Evolutionary conservation across 345 rosid genomes (phyloP), one percentile per base, ranked within the genome.

Genomic region (Pseudoturritis turrita): DNA sequence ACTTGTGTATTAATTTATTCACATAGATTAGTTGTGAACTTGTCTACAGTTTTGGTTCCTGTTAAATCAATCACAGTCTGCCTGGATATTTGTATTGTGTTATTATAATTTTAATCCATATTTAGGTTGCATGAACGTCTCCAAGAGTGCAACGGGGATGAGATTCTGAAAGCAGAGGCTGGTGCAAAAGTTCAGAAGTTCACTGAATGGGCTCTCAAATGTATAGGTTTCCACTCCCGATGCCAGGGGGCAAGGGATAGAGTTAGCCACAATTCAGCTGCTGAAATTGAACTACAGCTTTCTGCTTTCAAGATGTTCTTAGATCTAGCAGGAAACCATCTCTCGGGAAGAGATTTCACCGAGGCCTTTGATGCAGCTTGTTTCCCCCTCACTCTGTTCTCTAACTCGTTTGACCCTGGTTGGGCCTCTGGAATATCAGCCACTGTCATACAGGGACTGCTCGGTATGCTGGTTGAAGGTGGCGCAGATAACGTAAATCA

Each of bases 361-460:
- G 98, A 94, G 86, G 98, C 97, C 15, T 90, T 90, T 67, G 98
- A 90, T 61, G 97, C 98, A n/a, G 98, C 98, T 41, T 93, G 98
- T 79, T 93, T 93, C 77, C 98, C 98, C 8, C 89, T 90, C 26
- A 93, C 98, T 68, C 82, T 92, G 68, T 92, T 92, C 50, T 92
- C 98, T 44, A 87, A 85, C 75, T 88, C 97, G 39, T 90, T 94
- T 78, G 95, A 90, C 78, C 91, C 91, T 74, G 98, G 91, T 55
- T 90, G 98, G 98, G 90, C 96, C 36, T 90, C 96, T 77, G 97
- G 98, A 51, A 81, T 88, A 73, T 87, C 94, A 15, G 95, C 95
- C 56, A 85, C 96, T 63, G 94, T 86, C 40, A 81, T 93, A 73
- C 91, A 90, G 67, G 97, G 96, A 23, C 77, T 93, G 72, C 83